Conservation (phyloP, 1,284 basidiomycete species). For the Cryptococcus wingfieldii region DNA sequence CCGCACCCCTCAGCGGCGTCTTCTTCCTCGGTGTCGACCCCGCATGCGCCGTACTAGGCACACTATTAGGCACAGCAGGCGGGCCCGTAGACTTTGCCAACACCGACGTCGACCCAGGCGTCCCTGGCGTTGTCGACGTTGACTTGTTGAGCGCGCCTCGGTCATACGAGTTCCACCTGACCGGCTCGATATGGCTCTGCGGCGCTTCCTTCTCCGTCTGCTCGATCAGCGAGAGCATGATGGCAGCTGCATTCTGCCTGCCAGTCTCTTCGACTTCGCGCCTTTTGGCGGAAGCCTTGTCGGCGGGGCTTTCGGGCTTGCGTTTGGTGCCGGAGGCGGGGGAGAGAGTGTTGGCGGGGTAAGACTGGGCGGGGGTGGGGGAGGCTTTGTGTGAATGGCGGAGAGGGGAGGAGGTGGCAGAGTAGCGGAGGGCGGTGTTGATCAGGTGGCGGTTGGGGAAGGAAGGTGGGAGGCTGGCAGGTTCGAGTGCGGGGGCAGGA, state of each 20-base stretch:
- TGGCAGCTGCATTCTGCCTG: constrained; percentile 35
- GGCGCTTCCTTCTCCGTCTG: constrained; percentile 26
- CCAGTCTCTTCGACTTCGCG: constrained; percentile 21
- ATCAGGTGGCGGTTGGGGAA: constrained; percentile 5
- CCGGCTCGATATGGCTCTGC: constrained; percentile 12
- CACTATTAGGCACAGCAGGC: constrained; percentile 6
- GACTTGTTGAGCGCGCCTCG: constrained; percentile 3
- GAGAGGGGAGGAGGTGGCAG: background rate
- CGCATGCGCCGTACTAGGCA: constrained; percentile 7
- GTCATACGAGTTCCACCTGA: constrained; percentile 44
- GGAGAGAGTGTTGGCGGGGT: constrained; percentile 4
- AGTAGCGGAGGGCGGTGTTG: constrained; percentile 2
- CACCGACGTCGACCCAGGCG: background rate
- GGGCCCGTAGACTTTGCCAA: background rate
- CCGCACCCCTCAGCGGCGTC: constrained; percentile 38
- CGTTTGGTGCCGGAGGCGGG: constrained; percentile 15
- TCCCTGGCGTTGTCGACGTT: background rate
- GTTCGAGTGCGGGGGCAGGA: background rate
- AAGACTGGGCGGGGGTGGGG: background rate
- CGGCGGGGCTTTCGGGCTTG: background rate
- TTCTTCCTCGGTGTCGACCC: constrained; percentile 21
- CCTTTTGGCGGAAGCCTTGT: background rate
- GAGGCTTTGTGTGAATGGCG: background rate
- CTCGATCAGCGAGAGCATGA: constrained; percentile 35
- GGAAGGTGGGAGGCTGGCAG: constrained; percentile 1